These are phyloP conservation scores for Monilinia vaccinii-corymbosi DNA, from an alignment of 2,329 filamentous ascomycete species.

Conservation along the genomic window DNA sequence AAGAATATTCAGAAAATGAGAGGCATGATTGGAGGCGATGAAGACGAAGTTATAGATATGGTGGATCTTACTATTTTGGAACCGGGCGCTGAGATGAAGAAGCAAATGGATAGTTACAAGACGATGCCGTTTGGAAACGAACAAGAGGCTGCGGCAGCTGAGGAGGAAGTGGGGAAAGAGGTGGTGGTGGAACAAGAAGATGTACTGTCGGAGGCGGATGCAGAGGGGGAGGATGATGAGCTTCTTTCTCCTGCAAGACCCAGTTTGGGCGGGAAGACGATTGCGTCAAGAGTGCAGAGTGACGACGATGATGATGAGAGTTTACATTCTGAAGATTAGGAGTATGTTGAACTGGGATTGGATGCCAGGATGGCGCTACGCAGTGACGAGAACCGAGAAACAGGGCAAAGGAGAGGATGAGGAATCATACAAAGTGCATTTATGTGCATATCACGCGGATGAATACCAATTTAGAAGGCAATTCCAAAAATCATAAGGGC, in stretches of 20 bases:
- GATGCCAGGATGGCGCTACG: neutral
- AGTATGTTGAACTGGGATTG: neutral
- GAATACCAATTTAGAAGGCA: neutral
- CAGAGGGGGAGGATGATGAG: constrained; percentile 5
- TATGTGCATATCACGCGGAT: neutral
- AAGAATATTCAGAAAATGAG: constrained; percentile 48
- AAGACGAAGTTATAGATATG: constrained; percentile 6
- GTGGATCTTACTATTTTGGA: constrained; percentile 9
- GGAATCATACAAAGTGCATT: neutral
- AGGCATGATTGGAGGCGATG: neutral
- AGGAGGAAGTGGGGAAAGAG: neutral
- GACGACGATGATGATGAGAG: constrained; percentile 3
- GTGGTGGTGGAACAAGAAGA: neutral
- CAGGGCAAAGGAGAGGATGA: neutral
- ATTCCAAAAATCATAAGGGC: neutral
- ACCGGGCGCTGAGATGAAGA: neutral
- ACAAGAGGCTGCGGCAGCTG: neutral
- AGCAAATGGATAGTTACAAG: neutral
- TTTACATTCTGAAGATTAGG: constrained; percentile 3
- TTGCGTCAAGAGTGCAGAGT: constrained; percentile 4
- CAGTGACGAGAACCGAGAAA: neutral
- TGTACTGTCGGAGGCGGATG: neutral
- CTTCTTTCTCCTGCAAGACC: neutral
- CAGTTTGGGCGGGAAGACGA: neutral
- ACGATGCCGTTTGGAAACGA: constrained; percentile 1